Conservation (phyloP, 2,329 filamentous ascomycete species). For the Hysterium pulicare region DNA sequence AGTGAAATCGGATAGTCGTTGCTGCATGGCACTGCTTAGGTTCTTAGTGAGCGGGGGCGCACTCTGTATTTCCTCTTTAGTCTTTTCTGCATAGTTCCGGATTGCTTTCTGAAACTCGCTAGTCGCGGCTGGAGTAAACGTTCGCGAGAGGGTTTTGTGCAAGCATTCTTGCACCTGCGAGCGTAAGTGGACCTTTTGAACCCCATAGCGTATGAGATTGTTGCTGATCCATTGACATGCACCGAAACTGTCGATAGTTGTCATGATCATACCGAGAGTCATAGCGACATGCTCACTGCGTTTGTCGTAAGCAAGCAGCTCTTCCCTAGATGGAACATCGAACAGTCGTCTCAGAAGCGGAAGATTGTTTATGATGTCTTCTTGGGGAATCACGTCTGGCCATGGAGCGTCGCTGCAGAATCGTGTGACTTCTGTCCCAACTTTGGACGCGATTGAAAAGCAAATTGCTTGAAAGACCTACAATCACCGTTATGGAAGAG, state of each 20-base stretch:
- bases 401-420: not conserved
- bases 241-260: not conserved
- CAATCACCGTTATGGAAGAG: not conserved
- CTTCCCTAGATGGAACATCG: not conserved
- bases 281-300: not conserved
- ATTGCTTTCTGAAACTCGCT: not conserved
- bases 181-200: not conserved
- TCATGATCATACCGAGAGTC: not conserved
- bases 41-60: not conserved
- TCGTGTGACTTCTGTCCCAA: conserved; percentile 1
- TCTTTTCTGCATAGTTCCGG: not conserved
- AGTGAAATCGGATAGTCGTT: not conserved
- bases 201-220: not conserved
- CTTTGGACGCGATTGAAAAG: conserved; percentile 1
- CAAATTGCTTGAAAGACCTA: conserved; percentile 2
- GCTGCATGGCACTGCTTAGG: not conserved
- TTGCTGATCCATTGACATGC: not conserved
- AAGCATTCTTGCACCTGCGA: not conserved
- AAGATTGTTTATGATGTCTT: not conserved
- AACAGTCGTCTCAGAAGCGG: not conserved
- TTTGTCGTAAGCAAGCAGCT: not conserved
- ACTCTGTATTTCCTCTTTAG: conserved; percentile 1
- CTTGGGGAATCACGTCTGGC: not conserved
- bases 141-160: not conserved
- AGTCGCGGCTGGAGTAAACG: not conserved